Evolutionary conservation across 2,329 filamentous ascomycete genomes (phyloP).

Genomic region (Teratosphaeria gauchensis): DNA sequence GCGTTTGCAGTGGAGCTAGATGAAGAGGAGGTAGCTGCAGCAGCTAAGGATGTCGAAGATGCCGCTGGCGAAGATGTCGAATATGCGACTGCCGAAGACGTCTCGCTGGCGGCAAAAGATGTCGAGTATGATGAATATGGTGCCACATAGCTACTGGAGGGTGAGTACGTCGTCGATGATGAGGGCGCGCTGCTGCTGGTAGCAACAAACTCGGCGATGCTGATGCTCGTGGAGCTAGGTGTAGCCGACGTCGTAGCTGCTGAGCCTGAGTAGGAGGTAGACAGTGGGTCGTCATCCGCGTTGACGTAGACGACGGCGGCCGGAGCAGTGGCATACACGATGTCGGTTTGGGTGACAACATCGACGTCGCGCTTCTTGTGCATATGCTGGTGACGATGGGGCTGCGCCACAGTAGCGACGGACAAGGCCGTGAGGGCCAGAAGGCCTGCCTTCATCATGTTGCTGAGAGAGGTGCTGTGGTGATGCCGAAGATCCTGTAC

Average conservation of each 20-base stretch:
- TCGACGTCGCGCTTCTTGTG: conserved; percentile 29
- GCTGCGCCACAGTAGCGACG: conserved; percentile 15
- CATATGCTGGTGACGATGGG: conserved; percentile 23
- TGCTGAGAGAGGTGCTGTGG: background rate
- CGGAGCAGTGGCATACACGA: conserved; percentile 36
- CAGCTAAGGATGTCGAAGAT: conserved; percentile 1
- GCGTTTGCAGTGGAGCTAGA: conserved; percentile 8
- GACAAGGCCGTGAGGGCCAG: conserved; percentile 17
- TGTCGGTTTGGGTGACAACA: conserved; percentile 22
- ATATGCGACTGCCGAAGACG: conserved; percentile 1
- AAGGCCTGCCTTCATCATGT: conserved; percentile 22
- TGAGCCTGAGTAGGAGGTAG: conserved; percentile 10
- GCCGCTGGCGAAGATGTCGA: background rate
- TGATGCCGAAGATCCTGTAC: background rate
- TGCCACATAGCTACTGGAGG: background rate
- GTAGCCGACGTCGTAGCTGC: background rate
- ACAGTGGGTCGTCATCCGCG: conserved; percentile 43
- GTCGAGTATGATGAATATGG: background rate
- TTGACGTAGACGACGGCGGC: conserved; percentile 53
- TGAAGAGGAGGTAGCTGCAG: conserved; percentile 5
- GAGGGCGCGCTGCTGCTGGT: background rate
- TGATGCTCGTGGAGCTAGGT: background rate
- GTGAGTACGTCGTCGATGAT: background rate
- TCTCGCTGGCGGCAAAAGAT: conserved; percentile 5
- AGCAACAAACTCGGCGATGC: background rate